Percentiles rank a stretch among this genome's conserved stretches.
Evolutionary conservation across 805 yeast species (phyloP).

Genomic region (Saturnispora bothae): DNA sequence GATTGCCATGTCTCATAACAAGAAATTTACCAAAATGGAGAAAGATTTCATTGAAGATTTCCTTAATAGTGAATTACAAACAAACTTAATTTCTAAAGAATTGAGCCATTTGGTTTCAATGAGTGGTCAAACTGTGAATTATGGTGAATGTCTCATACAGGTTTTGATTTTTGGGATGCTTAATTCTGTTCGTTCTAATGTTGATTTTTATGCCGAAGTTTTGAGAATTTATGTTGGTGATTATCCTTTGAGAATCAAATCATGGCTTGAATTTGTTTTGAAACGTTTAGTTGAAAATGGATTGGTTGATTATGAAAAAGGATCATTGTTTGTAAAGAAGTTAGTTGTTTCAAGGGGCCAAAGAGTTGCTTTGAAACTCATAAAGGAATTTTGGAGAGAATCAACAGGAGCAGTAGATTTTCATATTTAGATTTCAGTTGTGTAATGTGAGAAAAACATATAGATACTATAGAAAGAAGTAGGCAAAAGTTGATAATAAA

Average conservation of each 20-base stretch:
- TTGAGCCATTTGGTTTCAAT: not conserved
- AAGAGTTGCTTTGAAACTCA: constrained; percentile 43
- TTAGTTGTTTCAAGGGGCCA: constrained; percentile 56
- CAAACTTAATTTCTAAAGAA: not conserved
- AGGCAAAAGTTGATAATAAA: constrained; percentile 1
- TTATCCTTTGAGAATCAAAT: constrained; percentile 3
- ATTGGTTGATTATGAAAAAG: constrained; percentile 17
- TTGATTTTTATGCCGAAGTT: constrained; percentile 48
- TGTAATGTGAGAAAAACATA: not conserved
- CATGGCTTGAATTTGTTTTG: constrained; percentile 30
- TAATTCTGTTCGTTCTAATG: constrained; percentile 45
- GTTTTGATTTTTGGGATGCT: constrained; percentile 34
- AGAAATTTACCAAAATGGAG: constrained; percentile 2
- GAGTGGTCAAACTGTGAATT: constrained; percentile 23
- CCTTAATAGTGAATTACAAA: not conserved
- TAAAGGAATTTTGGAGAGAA: constrained; percentile 56
- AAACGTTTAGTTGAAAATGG: constrained; percentile 15
- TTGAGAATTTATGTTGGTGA: constrained; percentile 19
- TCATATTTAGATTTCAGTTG: constrained; percentile 5
- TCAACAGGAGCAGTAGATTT: constrained; percentile 45
- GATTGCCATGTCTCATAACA: constrained; percentile 31
- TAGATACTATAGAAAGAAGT: not conserved
- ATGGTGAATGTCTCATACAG: constrained; percentile 27
- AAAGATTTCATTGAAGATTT: constrained; percentile 3
- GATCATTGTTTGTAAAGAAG: constrained; percentile 42